Base-by-base conservation (phyloP, 2,329 filamentous ascomycete genomes). In the Xylaria hypoxylon region DNA sequence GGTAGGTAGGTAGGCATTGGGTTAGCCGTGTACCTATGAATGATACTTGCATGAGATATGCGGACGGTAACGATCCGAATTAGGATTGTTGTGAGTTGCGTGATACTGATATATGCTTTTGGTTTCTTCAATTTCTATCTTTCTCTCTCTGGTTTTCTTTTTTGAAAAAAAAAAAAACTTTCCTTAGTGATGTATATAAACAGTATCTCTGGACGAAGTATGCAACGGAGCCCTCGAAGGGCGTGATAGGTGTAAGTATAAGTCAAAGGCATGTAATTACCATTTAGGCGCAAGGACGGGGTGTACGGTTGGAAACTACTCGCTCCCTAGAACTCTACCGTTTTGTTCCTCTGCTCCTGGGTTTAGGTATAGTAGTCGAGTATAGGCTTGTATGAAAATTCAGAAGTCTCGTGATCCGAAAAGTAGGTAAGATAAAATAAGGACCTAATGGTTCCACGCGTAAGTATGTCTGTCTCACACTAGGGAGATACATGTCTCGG, bases 391-490 rank as follows among this genome's bases (percentile, higher is more conserved):
- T 15, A 38, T 38, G 35, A 15, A 11, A 38, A 38, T 13, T 13
- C 15, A 15, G 13, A 38, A 38, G 10, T 15, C 35, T 5, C 35
- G 13, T 38, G 35, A 13, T 38, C 35, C 13, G 35, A 38, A 10
- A 15, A 3, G 5, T 38, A 38, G 35, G 35, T 38, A 38, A 38
- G 11, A 38, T 38, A 13, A n/a, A 33, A 11, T 4, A 52, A 22
- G 19, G 48, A 52, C 31, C 5, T 31, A 50, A n/a, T 33, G 5
- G 28, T 35, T 8, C 31, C 17, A 7, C 6, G 3, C 4, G 22
- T 31, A 40, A n/a, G 42, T 31, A 52, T 58, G 47, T 59, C 47
- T 58, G 47, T 59, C 47, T 59, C 40, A 48, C 47, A 47, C 35
- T 22, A n/a, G n/a, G 33, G 35, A 38, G 19, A 31, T 51, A 35